Conservation (phyloP, 306 rosid genomes). For the Vigna nakashimae region DNA sequence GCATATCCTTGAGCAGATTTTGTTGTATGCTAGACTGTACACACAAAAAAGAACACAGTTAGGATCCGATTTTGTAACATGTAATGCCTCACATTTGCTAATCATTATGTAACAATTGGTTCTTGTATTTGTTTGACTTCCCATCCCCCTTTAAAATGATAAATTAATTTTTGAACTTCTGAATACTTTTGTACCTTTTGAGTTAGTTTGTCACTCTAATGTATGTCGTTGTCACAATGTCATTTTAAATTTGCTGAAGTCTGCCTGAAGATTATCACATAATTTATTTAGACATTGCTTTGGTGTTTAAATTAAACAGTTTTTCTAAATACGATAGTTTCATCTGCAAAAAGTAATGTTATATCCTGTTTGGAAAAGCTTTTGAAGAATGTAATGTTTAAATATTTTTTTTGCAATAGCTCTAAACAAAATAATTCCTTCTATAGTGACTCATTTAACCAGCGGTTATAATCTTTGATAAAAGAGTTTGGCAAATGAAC, state of each 20-base stretch:
- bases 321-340: too few relatives aligned
- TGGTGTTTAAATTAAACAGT: too few relatives aligned
- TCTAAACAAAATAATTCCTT: too few relatives aligned
- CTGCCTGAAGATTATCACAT: too few relatives aligned
- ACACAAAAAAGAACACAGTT: background rate
- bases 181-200: background rate
- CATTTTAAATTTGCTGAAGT: background rate
- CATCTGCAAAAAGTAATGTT: too few relatives aligned
- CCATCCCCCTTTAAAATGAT: background rate
- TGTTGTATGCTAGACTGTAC: constrained; percentile 2
- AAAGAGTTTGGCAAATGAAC: too few relatives aligned
- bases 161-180: background rate
- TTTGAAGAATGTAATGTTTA: too few relatives aligned
- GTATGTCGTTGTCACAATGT: background rate
- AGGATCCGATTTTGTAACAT: constrained; percentile 6
- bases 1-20: constrained; percentile 11
- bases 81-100: constrained; percentile 4
- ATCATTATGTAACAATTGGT: background rate
- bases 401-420: too few relatives aligned
- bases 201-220: background rate
- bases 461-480: too few relatives aligned
- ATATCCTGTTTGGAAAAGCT: too few relatives aligned
- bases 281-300: too few relatives aligned
- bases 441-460: too few relatives aligned
- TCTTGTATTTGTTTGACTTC: background rate